Base-by-base conservation (phyloP, 176 grass and related monocot genomes). In the Hyparrhenia diplandra region DNA sequence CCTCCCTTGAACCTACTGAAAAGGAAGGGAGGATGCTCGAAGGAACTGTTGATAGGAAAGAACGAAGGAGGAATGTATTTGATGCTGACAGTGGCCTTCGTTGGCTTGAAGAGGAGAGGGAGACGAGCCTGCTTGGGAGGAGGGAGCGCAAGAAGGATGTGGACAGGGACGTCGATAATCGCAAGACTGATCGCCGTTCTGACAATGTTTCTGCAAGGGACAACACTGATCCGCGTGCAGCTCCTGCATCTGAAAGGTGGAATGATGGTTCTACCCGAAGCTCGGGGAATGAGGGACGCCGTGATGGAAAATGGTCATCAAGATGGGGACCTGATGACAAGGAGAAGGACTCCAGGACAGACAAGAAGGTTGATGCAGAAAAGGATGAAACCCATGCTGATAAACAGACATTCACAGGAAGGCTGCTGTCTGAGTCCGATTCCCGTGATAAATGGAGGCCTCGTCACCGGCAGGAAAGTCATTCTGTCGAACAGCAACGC, bases 361-460 rank as follows among this genome's bases (percentile, higher is more conserved):
- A 96, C 23, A 99, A 91, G 81, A 99, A 96, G 83, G 31, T 69
- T 64, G 96, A 91, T 40, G 51, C 51, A 41, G 88, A 93, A 23
- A 91, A 87, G 81, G 90, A 89, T 85, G 93, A 88, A 87, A 49
- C 78, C 6, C 85, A 91, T 76, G 69, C 31, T 85, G 91, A 88
- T 69, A 97, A 94, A 35, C 92, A 89, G 18, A 61, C 79, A 70
- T 93, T 99, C 82, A 69, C 87, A 21, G 81, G 59, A 68, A 96
- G 85, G 69, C 70, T 80, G 64, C 74, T 93, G 13, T 69, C 87
- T 74, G 97, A 95, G 76, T 82, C 91, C 6, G 97, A 99, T 73
- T 99, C 97, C 35, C 93, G 93, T 84, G 97, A 99, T 88, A 99
- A 99, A 84, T 99, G 97, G 97, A 94, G 93, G 28, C 97, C 97